Evolutionary conservation across 495 filamentous ascomycete genomes (phyloP).

Genomic region (Neurospora sp.): DNA sequence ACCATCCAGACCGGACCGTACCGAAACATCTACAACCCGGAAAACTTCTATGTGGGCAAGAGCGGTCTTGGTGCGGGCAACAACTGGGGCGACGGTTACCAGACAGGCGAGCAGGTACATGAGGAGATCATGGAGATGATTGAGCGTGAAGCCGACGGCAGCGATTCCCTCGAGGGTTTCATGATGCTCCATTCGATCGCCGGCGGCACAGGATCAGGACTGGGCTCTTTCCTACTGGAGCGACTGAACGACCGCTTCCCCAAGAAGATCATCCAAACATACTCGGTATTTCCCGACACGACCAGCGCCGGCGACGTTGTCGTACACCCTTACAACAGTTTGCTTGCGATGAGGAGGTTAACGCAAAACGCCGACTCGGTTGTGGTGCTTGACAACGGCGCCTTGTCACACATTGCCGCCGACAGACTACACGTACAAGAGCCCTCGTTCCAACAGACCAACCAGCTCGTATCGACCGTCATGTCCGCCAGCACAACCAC

Average conservation of each 20-base stretch:
- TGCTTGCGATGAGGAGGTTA: conserved; percentile 81
- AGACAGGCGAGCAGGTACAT: conserved; percentile 81
- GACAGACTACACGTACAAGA: conserved; percentile 89
- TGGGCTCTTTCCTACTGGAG: conserved; percentile 93
- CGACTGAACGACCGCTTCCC: conserved; percentile 94
- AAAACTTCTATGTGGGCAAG: conserved; percentile 94
- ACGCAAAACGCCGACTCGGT: conserved; percentile 97
- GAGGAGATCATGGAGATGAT: conserved; percentile 99
- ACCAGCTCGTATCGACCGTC: conserved; percentile 93
- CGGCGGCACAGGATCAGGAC: conserved; percentile 87
- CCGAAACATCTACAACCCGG: conserved; percentile 97
- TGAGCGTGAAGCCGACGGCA: conserved; percentile 94
- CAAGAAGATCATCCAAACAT: conserved; percentile 98
- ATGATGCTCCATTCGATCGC: conserved; percentile 98
- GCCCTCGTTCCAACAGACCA: conserved; percentile 93
- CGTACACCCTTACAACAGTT: conserved; percentile 95
- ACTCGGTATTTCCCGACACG: conserved; percentile 94
- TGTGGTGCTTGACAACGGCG: conserved; percentile 95
- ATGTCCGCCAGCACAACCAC: conserved; percentile 98
- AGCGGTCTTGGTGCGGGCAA: conserved; percentile 89
- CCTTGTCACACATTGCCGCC: conserved; percentile 84
- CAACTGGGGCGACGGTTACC: conserved; percentile 95
- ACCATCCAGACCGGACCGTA: conserved; percentile 86
- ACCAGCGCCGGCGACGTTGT: conserved; percentile 79
- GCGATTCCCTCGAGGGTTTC: conserved; percentile 95